These are phyloP conservation scores for Colletotrichum nymphaeae DNA, from an alignment of 2,329 filamentous ascomycete species.

Conservation along the genomic window DNA sequence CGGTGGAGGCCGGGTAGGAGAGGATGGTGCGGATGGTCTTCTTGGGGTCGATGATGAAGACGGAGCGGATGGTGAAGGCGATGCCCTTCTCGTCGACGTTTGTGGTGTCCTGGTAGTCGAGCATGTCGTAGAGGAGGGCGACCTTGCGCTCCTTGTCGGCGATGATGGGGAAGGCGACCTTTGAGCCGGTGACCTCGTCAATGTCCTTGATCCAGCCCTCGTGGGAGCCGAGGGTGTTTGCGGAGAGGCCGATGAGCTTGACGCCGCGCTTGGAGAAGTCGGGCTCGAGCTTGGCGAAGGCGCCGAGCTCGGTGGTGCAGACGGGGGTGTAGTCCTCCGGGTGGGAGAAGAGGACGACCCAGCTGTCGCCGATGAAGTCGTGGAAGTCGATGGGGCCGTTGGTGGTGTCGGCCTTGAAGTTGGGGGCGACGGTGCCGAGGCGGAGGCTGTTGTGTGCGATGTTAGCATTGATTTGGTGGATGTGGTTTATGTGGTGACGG, in stretches of 20 bases:
- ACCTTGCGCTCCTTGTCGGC: constrained; percentile 83
- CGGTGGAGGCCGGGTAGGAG: constrained; percentile 91
- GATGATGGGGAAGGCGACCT: constrained; percentile 82
- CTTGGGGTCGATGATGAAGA: constrained; percentile 93
- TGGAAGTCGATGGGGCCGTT: constrained; percentile 84
- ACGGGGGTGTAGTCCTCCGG: constrained; percentile 94
- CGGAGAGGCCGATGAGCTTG: constrained; percentile 91
- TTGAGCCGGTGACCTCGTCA: constrained; percentile 78
- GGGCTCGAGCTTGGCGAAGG: constrained; percentile 88
- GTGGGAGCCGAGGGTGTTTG: constrained; percentile 88
- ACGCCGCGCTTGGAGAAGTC: constrained; percentile 89
- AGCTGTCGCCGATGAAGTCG: constrained; percentile 81
- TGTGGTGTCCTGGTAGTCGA: constrained; percentile 84
- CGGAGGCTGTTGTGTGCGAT: constrained; percentile 61
- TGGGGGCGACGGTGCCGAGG: constrained; percentile 76
- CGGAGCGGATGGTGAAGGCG: constrained; percentile 93
- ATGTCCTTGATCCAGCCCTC: constrained; percentile 93
- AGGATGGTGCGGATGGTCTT: constrained; percentile 95
- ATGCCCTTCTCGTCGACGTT: constrained; percentile 86
- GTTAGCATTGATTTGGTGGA: not conserved
- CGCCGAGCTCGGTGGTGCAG: constrained; percentile 94
- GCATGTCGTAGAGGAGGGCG: constrained; percentile 83
- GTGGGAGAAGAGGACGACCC: constrained; percentile 87
- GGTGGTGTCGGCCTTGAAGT: constrained; percentile 87
- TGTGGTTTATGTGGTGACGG: no score